Evolutionary conservation across 176 grass and related monocot species (phyloP).

Genomic region (Tillandsia fasciculata): DNA sequence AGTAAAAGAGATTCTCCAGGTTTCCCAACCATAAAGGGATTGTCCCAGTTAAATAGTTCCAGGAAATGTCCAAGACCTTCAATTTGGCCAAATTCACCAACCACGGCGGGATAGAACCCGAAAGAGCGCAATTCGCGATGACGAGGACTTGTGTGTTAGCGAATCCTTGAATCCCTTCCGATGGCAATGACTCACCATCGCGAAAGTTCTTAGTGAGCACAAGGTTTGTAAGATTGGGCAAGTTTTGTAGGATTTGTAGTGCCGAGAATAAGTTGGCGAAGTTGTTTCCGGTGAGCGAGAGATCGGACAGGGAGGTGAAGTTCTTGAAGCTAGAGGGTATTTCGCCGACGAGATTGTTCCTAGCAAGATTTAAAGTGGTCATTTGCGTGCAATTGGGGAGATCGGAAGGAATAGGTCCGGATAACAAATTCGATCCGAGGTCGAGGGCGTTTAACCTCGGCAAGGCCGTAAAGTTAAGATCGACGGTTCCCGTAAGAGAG

Average conservation of each 20-base stretch:
- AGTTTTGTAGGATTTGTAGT: slow-evolving; percentile 62
- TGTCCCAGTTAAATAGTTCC: slow-evolving; percentile 62
- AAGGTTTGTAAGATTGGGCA: slow-evolving; percentile 51
- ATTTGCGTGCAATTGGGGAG: slow-evolving; percentile 34
- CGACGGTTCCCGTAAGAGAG: slow-evolving; percentile 38
- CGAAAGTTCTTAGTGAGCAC: slow-evolving; percentile 88
- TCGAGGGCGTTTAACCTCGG: slow-evolving; percentile 49
- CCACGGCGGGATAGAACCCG: slow-evolving; percentile 51
- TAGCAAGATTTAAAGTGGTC: slow-evolving; percentile 71
- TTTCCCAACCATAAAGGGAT: slow-evolving; percentile 53
- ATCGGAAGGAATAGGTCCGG: slow-evolving; percentile 42
- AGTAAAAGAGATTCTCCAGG: slow-evolving; percentile 69
- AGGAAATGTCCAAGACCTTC: slow-evolving; percentile 80
- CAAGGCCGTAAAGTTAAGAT: slow-evolving; percentile 35
- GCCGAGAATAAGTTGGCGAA: slow-evolving; percentile 51
- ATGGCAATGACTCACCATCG: slow-evolving; percentile 47
- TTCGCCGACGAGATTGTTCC: slow-evolving; percentile 54
- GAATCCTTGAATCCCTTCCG: slow-evolving; percentile 60
- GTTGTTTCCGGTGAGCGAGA: slow-evolving; percentile 69
- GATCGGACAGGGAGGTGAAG: slow-evolving; percentile 42
- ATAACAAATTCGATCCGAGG: slow-evolving; percentile 54
- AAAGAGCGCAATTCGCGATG: slow-evolving; percentile 71
- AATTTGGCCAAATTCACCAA: slow-evolving; percentile 34
- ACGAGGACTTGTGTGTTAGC: slow-evolving; percentile 65
- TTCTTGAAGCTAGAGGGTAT: slow-evolving; percentile 58